Evolutionary conservation across 2,329 filamentous ascomycete species (phyloP), one percentile per base, ranked within the genome.

Genomic region (Cladorrhinum sp.): DNA sequence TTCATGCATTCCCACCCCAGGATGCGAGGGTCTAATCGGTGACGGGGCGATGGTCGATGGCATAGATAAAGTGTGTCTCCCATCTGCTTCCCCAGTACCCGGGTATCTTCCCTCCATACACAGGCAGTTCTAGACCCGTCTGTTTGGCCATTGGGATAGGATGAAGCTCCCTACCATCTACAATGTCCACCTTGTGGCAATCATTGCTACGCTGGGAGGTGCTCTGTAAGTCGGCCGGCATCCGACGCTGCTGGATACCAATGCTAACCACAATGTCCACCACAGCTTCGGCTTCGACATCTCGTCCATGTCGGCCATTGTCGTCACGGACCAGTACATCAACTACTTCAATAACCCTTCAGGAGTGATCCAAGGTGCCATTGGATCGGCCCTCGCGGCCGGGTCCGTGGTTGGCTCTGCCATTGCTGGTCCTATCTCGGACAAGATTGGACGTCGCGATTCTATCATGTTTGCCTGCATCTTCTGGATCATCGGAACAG

Each of bases 241-340:
- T n/a, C 7, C 20, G 5, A 16, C 9, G 14, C 18, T 55, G 10
- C 7, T 33, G 24, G 2, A 8, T n/a, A 20, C 4, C 10, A 20
- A 21, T 5, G 20, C 23, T 51, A 16, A 30, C 26, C 28, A 51
- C 26, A 46, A 20, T 23, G 20, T 28, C 26, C n/a, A n/a, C 9
- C 18, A 28, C 50, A 65, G 68, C 33, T 83, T 83, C 65, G 81
- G 80, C 60, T 85, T 85, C 70, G 82, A 85, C 64, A 83, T 85
- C 61, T 79, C 78, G 26, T 84, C 82, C 60, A 85, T 85, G 79
- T 81, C 79, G 16, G 83, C 82, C 60, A 84, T 84, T 68, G 80
- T 84, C 62, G 79, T 79, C 26, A 79, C 79, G 12, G 64, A 76
- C 5, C 75, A 80, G 59, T 85, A 84, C 67, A 75, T 80, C 58